Base-by-base conservation (phyloP, 2,329 filamentous ascomycete genomes). In the Pestalotiopsis sp. region DNA sequence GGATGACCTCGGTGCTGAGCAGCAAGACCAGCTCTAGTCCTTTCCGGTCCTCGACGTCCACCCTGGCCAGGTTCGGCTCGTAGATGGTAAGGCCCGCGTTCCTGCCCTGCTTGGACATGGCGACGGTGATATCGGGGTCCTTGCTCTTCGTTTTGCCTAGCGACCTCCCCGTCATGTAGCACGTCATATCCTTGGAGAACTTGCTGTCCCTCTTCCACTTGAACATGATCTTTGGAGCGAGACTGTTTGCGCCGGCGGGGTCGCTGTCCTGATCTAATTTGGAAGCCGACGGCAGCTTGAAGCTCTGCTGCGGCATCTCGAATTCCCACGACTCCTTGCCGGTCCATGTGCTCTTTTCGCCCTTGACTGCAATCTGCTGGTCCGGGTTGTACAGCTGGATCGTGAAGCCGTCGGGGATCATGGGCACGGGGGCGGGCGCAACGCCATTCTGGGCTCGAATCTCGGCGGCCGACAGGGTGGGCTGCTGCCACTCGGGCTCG, bases 41-140 rank as follows among this genome's bases (percentile, higher is more conserved):
- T 78, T 98, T 98, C 67, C 92, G 89, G 79, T 99, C 96, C 78
- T 99, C 94, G 70, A 98, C 89, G 57, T 98, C 94, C 11, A 98
- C 91, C 6, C 96, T 87, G 69, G 92, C 91, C 75, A 98, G 85
- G 76, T 98, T 98, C 4, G 95, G 93, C 79, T 99, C 93, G 82
- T 98, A 98, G 56, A 99, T 86, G 1, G 94, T 97, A 68, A 98
- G 80, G 38, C 79, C 76, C 44, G 81, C 82, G 73, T 94, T 81
- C 72, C 89, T 91, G 30, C 91, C 84, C 20, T 87, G 86, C 71
- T 91, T 90, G 83, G 94, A 97, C 73, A 98, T 87, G 2, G 94
- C 94, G n/a, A 98, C 86, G 0, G 94, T 94, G 73, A 98, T 98
- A 79, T 98, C 96, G 0, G 96, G 95, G 77, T 99, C 96, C 77